Evolutionary conservation across 345 rosid genomes (phyloP).

Genomic region (Salix viminalis): DNA sequence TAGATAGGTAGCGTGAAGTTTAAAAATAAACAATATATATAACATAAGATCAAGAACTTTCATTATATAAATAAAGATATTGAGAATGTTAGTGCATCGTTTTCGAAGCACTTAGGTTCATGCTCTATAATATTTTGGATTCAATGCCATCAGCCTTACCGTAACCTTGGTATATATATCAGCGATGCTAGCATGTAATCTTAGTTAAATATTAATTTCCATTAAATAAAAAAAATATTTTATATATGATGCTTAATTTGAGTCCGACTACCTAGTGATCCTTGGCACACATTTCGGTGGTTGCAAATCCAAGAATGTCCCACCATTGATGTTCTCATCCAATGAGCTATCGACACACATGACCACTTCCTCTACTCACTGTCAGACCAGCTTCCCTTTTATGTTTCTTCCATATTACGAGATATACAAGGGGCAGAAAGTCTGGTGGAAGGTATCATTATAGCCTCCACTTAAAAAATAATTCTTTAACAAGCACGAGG

Average conservation of each 20-base stretch:
- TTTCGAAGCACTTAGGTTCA: no score
- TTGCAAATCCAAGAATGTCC: not conserved
- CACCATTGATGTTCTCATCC: not conserved
- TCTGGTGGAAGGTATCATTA: not conserved
- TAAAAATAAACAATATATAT: no score
- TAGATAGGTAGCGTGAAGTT: no score
- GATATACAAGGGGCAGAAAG: not conserved
- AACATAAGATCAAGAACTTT: not conserved
- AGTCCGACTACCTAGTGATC: not conserved
- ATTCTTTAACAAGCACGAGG: not conserved
- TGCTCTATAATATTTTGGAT: not conserved
- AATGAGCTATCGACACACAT: not conserved
- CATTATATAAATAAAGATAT: no score
- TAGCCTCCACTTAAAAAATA: not conserved
- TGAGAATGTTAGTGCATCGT: no score
- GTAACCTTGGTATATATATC: not conserved
- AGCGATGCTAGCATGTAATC: not conserved
- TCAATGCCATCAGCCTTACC: not conserved
- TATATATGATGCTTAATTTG: not conserved
- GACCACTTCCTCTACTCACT: no score
- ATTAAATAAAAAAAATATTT: no score
- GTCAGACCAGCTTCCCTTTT: not conserved
- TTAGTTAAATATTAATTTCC: no score
- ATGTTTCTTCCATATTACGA: not conserved
- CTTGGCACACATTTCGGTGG: not conserved